Base-by-base conservation (phyloP, 2,329 filamentous ascomycete species). In the Diaporthe citri region DNA sequence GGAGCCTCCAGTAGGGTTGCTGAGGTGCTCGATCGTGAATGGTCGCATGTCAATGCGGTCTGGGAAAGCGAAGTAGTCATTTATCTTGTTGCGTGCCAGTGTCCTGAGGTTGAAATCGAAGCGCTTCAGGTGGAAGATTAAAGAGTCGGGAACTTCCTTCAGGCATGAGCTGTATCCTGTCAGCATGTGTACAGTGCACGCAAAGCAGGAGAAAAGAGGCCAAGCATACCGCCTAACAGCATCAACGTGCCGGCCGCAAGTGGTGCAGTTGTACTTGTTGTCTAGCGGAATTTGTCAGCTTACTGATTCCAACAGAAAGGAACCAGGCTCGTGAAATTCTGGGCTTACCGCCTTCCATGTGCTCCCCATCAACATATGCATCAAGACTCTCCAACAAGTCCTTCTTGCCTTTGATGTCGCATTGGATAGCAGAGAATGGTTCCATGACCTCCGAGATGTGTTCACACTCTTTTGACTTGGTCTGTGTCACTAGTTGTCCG, bases 231-330 rank as follows among this genome's bases (percentile, higher is more conserved):
- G 91, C 83, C 98, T 98, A 78, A 98, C 95, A 28, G 97, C 97
- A 83, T 98, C 94, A 22, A 99, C 97, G 79, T 97, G 94, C 15
- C 91, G 91, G 76, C 95, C 94, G 82, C 97, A 99, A 6, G 91
- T 93, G 41, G 95, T 96, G 84, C 97, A 99, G 78, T 97, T 97
- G 87, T 98, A 99, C 85, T 98, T 98, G 86, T 99, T 98, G 80
- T 98, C 95, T 93, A 78, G 15, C 6, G 46, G 7, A 25, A 36
- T 9, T 17, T 28, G 51, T 73, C 62, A 73, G 72, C 72, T 28
- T 4, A 28, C 12, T n/a, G 20, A 31, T 10, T 41, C n/a, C 17
- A 12, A 72, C 46, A 36, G 28, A n/a, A 4, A 56, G 13, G 20
- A 20, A 20, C 9, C 5, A 4, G 41, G 41, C 10, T 46, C 15